Conservation (phyloP, 1,284 basidiomycete genomes). For the Microbotryomycetes sp. region DNA sequence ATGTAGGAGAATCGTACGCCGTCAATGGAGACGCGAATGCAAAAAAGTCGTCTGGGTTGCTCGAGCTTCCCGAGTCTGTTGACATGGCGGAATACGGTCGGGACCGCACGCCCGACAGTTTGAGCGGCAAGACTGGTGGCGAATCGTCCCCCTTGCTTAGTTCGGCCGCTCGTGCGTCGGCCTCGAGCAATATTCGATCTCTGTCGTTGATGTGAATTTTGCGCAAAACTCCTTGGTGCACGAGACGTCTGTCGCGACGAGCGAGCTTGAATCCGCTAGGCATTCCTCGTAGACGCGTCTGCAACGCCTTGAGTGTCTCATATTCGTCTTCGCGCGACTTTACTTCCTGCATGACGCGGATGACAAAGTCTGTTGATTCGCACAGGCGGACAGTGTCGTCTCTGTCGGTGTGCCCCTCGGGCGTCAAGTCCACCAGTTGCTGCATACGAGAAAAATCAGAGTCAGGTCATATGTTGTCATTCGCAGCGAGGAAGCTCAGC, state of each 20-base stretch:
- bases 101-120: not conserved
- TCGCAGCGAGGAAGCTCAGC: constrained; percentile 31
- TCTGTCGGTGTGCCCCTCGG: constrained; percentile 60
- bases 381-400: constrained; percentile 58
- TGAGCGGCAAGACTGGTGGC: not conserved
- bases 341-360: constrained; percentile 69
- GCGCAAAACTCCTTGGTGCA: constrained; percentile 57
- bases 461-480: not conserved
- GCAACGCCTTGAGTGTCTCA: constrained; percentile 57
- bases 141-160: constrained; percentile 6
- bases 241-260: constrained; percentile 60
- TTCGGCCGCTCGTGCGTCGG: constrained; percentile 15
- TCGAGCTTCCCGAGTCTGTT: constrained; percentile 12
- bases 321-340: constrained; percentile 78
- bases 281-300: constrained; percentile 55
- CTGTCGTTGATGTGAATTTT: constrained; percentile 39
- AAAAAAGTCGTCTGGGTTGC: not conserved
- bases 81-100: constrained; percentile 13
- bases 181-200: constrained; percentile 24
- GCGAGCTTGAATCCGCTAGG: constrained; percentile 53
- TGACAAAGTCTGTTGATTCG: constrained; percentile 58
- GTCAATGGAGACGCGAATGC: not conserved
- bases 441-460: constrained; percentile 36
- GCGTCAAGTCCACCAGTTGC: constrained; percentile 61
- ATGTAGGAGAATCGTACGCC: not conserved